A percentile compares a stretch with the other conserved stretches of the same genome.
phyloP scores from a whole-genome alignment of 345 rosid species.

The Excoecaria cochinchinensis region DNA sequence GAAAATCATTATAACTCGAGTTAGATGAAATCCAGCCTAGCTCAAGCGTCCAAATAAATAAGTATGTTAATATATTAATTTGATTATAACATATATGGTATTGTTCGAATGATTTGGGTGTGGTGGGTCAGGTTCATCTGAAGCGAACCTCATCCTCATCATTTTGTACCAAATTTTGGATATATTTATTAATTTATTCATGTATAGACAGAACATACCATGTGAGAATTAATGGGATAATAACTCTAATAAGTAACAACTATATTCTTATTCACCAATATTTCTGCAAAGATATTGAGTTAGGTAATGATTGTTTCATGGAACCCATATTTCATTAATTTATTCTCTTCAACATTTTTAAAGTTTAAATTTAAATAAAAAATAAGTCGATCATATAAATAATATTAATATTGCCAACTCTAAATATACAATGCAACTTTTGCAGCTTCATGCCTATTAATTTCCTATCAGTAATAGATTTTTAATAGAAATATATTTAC shows the following conservation, averaged over 20 bases:
- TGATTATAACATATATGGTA: neutral
- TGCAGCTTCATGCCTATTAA: no score
- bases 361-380: no score
- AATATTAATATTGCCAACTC: no score
- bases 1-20: no score
- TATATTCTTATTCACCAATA: neutral
- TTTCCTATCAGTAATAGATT: no score
- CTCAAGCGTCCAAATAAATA: neutral
- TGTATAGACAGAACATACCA: neutral
- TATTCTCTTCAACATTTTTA: no score
- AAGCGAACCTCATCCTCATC: neutral
- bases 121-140: neutral
- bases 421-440: no score
- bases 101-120: neutral
- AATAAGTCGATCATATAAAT: no score
- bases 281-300: neutral
- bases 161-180: neutral
- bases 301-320: neutral
- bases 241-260: neutral
- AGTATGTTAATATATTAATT: no score
- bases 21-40: neutral
- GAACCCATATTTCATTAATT: neutral
- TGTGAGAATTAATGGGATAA: neutral
- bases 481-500: no score
- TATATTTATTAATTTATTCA: neutral